These are phyloP conservation scores for Thelephora ganbajun DNA, from an alignment of 768 basidiomycete genomes.

Conservation along the genomic window DNA sequence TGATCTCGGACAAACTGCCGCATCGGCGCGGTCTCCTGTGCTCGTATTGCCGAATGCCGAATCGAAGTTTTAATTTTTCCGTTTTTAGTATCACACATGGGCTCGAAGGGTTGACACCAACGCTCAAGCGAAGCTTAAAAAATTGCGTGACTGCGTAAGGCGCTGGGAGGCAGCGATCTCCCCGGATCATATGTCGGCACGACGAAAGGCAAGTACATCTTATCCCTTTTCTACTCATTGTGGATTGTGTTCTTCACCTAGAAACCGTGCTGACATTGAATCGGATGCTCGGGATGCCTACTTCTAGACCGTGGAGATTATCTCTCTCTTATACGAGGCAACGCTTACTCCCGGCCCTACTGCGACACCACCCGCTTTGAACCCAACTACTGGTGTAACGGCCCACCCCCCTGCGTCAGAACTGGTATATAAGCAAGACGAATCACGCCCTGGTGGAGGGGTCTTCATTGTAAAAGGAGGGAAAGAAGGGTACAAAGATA, in stretches of 20 bases:
- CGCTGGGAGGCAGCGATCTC: conserved; percentile 81
- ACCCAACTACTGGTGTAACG: conserved; percentile 66
- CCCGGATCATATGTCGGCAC: conserved; percentile 88
- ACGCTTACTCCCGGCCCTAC: conserved; percentile 61
- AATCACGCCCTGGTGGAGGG: conserved; percentile 73
- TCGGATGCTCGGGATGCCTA: conserved; percentile 1
- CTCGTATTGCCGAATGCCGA: not conserved
- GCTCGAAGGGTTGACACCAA: conserved; percentile 67
- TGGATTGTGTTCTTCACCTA: too few species aligned
- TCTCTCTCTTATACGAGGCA: conserved; percentile 81
- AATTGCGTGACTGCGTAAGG: conserved; percentile 72
- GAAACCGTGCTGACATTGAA: conserved; percentile 1
- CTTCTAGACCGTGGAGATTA: conserved; percentile 79
- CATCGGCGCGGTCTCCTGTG: not conserved
- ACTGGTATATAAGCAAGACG: conserved; percentile 68
- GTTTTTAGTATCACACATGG: conserved; percentile 79
- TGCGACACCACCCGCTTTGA: conserved; percentile 44
- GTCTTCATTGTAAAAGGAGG: conserved; percentile 54
- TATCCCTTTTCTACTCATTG: not conserved
- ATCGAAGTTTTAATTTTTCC: conserved; percentile 1
- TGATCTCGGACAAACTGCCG: conserved; percentile 1
- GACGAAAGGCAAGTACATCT: conserved; percentile 61
- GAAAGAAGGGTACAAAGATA: conserved; percentile 19
- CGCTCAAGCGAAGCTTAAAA: conserved; percentile 61
- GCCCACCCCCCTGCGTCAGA: conserved; percentile 32